Evolutionary conservation across 768 basidiomycete species (phyloP), one percentile per base, ranked within the genome.

Genomic region (Trametes coccinea): DNA sequence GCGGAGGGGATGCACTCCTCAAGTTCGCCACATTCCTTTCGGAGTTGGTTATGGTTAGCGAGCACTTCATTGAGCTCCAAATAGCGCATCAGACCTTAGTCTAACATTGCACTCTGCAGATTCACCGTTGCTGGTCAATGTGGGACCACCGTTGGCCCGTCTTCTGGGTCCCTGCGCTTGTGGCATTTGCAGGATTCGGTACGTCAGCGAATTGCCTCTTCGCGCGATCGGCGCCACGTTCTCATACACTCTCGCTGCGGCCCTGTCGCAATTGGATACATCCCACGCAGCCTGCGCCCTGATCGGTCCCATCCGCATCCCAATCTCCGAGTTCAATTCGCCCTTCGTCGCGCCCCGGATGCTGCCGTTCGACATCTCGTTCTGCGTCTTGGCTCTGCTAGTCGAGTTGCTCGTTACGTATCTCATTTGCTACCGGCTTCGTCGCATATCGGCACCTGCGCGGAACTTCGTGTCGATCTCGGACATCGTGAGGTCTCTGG

Each of bases 61-160:
- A 47, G 10, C 6, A 1, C 2, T 2, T 22, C 33, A 14, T 13
- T 14, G 6, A 4, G 11, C 7, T 16, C 41, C 17, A 31, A 10
- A 22, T 30, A 13, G 40, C 27, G 30, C 40, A 5, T 22, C 48
- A 1, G 10, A 51, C 17, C 39, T 22, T 49, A 58, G 29, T 22
- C 8, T 39, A 39, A 10, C 22, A 33, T 41, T 31, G 34, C n/a
- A 6, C 30, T 13, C 48, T 33, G 30, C 45, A 63, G 62, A 63
- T 59, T 17, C 62, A 63, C 17, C 62, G 62, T 31, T 63, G 62
- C 48, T 63, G 62, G 62, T 52, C 57, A n/a, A 52, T 59, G 41
- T 63, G 62, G 62, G 57, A 63, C 40, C 53, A 17, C 14, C 39
- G 34, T 7, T 50, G 33, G 39, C 2, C 27, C 31, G 40, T 63